A percentile compares a stretch with the other conserved stretches of the same genome.
These are phyloP conservation scores for Paraconiothyrium brasiliense DNA, from an alignment of 2,329 filamentous ascomycete species.

Conservation along the genomic window DNA sequence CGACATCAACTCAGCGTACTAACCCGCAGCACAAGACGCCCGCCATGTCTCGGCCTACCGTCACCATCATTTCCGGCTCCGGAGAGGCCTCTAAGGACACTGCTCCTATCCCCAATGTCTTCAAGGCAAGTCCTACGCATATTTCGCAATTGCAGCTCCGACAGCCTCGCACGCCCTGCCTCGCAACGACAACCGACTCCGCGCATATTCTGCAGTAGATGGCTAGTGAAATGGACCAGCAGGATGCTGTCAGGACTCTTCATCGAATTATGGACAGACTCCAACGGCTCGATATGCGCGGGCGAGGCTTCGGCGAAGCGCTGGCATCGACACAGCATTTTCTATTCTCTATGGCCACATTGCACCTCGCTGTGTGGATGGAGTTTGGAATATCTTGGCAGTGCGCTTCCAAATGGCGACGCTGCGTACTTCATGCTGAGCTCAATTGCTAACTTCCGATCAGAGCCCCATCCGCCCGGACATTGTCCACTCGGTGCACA, in stretches of 20 bases:
- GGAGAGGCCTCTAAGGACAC: slow-evolving; percentile 89
- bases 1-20: slow-evolving; percentile 29
- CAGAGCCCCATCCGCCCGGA: slow-evolving; percentile 92
- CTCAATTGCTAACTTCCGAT: slow-evolving; percentile 21
- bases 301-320: slow-evolving; percentile 16
- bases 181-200: slow-evolving; percentile 20
- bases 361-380: background rate
- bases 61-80: slow-evolving; percentile 96
- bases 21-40: slow-evolving; percentile 40
- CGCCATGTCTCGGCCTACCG: slow-evolving; percentile 88
- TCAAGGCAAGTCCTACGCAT: slow-evolving; percentile 64
- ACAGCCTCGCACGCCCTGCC: slow-evolving; percentile 11
- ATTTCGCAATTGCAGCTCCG: slow-evolving; percentile 20
- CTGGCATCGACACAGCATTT: slow-evolving; percentile 19
- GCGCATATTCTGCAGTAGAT: slow-evolving; percentile 21
- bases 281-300: slow-evolving; percentile 9
- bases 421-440: background rate
- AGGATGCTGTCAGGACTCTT: background rate
- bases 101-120: slow-evolving; percentile 94
- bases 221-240: background rate
- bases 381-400: background rate
- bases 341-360: background rate
- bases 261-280: background rate
- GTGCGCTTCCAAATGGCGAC: background rate
- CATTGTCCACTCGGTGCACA: slow-evolving; percentile 99